Evolutionary conservation across 305 asterid species (phyloP).

Genomic region (Fraxinus paxiana): DNA sequence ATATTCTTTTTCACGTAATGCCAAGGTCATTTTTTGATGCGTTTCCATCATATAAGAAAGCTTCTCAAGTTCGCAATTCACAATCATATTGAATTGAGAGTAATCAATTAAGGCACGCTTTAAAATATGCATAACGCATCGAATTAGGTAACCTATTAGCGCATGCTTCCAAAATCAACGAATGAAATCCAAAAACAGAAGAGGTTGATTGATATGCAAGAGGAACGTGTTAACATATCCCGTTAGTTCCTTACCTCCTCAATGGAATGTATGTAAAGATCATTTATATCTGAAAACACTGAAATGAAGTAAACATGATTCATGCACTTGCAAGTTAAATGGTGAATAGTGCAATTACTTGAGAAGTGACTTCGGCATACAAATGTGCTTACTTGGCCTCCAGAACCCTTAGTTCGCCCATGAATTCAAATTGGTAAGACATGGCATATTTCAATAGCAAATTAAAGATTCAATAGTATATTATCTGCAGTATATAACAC

Average conservation of each 20-base stretch:
- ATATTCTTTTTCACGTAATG: neutral
- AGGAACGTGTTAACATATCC: neutral
- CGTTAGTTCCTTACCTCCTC: neutral
- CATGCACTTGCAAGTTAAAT: neutral
- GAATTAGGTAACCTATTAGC: neutral
- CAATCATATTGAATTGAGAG: neutral
- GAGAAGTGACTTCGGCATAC: neutral
- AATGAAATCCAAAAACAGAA: neutral
- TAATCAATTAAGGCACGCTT: neutral
- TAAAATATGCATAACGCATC: neutral
- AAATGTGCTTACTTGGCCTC: neutral
- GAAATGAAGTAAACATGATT: neutral
- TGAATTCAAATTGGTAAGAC: neutral
- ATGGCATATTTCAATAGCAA: neutral
- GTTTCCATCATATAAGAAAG: neutral
- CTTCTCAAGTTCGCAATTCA: neutral
- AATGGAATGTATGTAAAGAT: neutral
- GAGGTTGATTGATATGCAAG: neutral
- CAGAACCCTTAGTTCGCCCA: neutral
- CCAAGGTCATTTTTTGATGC: neutral
- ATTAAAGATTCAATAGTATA: neutral
- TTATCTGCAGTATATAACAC: neutral
- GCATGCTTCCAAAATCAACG: neutral
- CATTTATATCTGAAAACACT: neutral
- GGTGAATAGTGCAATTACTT: neutral